Base-by-base conservation (phyloP, 139 green algal species). In the Astrephomene gubernaculifera region DNA sequence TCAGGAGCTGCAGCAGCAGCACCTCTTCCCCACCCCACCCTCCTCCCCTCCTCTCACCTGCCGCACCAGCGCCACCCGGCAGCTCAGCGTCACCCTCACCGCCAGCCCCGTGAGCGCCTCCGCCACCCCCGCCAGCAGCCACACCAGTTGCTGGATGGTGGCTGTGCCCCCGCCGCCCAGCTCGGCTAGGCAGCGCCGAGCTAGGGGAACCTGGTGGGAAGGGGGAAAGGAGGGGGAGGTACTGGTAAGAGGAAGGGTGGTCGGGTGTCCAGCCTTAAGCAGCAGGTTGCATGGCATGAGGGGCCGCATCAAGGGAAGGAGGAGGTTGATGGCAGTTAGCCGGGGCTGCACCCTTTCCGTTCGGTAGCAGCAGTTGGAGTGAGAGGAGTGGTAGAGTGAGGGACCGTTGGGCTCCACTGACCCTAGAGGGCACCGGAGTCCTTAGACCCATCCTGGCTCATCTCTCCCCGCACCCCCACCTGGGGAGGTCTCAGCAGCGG, bases 121-220 rank as follows among this genome's bases (percentile, higher is more conserved):
- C 54, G 74, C 74, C 39, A 57, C 74, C 21, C 12, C 74, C 17
- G 17, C 19, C 39, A 82, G 53, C 35, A 24, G 22, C 4, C 39
- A 57, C 57, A 82, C 54, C 25, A 82, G 53, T 1, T 82, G 38
- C 27, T 71, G 71, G 74, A 82, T 82, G 38, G 74, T 82, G 54
- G 10, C 39, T 10, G 74, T 57, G 36, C 21, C 25, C 17, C 24
- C 74, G 36, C 21, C 25, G 8, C 24, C 25, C 38, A 82, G 74
- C 53, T 82, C 74, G 21, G 74, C 74, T 39, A 82, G 53, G 2
- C 36, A 27, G 54, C 74, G 74, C 4, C 74, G 74, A 6, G 53
- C 74, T 25, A 82, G 54, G 25, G 74, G 74, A 21, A 71, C 33
- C 65, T 71, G 65, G 1, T 14, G 65, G 10, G 27, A n/a, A 12